Evolutionary conservation across 2,329 filamentous ascomycete genomes (phyloP), one percentile per base, ranked within the genome.

Genomic region (Trichocomaceae sp.): DNA sequence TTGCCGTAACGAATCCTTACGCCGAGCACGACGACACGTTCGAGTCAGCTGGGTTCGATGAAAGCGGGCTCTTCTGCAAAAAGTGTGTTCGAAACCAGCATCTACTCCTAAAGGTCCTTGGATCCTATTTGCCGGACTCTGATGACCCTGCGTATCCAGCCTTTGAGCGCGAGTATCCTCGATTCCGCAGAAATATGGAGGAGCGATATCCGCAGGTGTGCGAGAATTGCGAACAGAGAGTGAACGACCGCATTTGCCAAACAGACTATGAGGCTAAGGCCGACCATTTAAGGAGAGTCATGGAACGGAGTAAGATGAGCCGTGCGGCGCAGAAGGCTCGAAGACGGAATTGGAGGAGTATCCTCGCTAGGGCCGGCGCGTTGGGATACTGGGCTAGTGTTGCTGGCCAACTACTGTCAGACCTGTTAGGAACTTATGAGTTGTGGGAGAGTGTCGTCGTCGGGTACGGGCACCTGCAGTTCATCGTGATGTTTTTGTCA

Each of bases 11-110:
- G n/a, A 72, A 74, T 47, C 69, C 42, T 35, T 70, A 58, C 69
- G 61, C 39, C 60, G 54, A 39, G 7, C 12, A 47, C 22, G 26
- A 65, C 64, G 66, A 72, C 62, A 62, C 66, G 44, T 63, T 68
- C 56, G 60, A 69, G 57, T 62, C 67, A 39, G 52, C 59, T 54
- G 61, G 67, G 42, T 63, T 67, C 53, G 56, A 62, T 53, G 67
- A 72, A 47, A 68, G 72, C 22, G 69, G 70, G 39, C 70, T 80
- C 55, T 86, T 86, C 69, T 99, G 93, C 78, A 73, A 80, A 47
- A 86, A 80, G 54, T 99, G 93, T 65, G 75, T 91, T 50, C 89
- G 90, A 69, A 97, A 99, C 69, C 93, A 99, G 69, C 84, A 88
- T 54, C 77, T 96, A 6, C 83, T 91, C 61, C 86, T 84, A 33